Evolutionary conservation across 2,329 filamentous ascomycete species (phyloP).

Genomic region (Diaporthe sp.): DNA sequence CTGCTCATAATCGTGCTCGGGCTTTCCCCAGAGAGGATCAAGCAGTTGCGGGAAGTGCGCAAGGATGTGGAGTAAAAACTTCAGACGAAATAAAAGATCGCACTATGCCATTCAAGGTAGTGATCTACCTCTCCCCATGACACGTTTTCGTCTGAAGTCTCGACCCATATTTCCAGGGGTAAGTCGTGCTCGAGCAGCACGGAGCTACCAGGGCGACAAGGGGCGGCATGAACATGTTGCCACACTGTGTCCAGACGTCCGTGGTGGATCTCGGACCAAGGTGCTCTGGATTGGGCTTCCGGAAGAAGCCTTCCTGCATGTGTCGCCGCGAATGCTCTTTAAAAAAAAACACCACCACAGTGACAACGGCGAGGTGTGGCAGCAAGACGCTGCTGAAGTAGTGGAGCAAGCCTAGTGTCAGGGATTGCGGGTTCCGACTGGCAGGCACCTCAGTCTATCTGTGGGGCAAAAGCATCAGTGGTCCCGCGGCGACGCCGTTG

Average conservation of each 20-base stretch:
- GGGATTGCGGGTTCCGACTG: slow-evolving; percentile 26
- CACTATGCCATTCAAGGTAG: slow-evolving; percentile 15
- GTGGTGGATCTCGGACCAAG: slow-evolving; percentile 23
- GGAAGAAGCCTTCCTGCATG: slow-evolving; percentile 21
- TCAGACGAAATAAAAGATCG: slow-evolving; percentile 40
- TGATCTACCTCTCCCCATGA: slow-evolving; percentile 36
- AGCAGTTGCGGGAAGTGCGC: slow-evolving; percentile 39
- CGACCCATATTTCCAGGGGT: slow-evolving; percentile 36
- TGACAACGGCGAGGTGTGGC: neutral
- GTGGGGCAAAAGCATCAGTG: slow-evolving; percentile 21
- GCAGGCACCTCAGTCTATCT: slow-evolving; percentile 12
- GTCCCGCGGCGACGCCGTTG: slow-evolving; percentile 33
- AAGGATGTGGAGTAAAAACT: slow-evolving; percentile 34
- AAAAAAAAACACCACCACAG: neutral
- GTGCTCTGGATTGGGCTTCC: slow-evolving; percentile 19
- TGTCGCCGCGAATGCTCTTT: neutral
- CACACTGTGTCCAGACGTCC: slow-evolving; percentile 36
- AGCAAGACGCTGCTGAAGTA: neutral
- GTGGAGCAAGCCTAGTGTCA: neutral
- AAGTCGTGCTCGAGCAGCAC: slow-evolving; percentile 35
- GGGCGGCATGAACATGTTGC: slow-evolving; percentile 27
- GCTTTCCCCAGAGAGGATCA: slow-evolving; percentile 32
- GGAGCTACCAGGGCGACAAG: slow-evolving; percentile 12
- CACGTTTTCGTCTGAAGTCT: slow-evolving; percentile 41
- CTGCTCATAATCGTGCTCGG: neutral